Base-by-base conservation (phyloP, 192 early-diverging fungal genomes). In the Linnemannia schmuckeri region DNA sequence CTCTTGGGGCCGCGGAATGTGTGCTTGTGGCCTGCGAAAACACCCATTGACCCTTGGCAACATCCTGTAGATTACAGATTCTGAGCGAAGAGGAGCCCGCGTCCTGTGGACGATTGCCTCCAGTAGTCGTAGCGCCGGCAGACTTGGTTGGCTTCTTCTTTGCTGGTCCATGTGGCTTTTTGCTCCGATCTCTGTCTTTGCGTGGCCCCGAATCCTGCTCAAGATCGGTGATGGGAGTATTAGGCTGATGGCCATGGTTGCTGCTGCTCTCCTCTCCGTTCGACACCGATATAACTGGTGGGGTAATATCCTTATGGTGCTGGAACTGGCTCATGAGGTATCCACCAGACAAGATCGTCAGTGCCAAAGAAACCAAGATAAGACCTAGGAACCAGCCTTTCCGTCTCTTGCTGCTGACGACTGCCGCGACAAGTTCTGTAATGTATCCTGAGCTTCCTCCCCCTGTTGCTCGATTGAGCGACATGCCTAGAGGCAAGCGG, bases 331-430 rank as follows among this genome's bases (percentile, higher is more conserved):
- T 73, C 22, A 87, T 47, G 13, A 87, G 76, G 22, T 81, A 81
- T 20, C 79, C 85, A 1, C 76, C 79, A 40, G 80, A 81, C 9
- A 87, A 37, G 9, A 76, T 33, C 4, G 85, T 87, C 30, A 87
- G 49, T 30, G 47, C 79, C 2, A 87, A 57, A n/a, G 85, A 87
- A 41, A 87, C 15, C 18, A 81, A 27, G 66, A 87, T 78, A 9
- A 87, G 72, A 42, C 71, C 72, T 30, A 87, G 41, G 54, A 87
- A 87, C 85, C 85, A 87, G 35, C 79, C 75, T 57, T 81, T 87
- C n/a, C 76, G 75, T 44, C 79, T 47, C 49, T 81, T 87, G 33
- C 72, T 74, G 68, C 70, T 70, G 33, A 72, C 52, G 7, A 79
- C 52, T 17, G 63, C 41, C 10, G 42, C 44, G 18, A 52, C 18